These are phyloP conservation scores for Metschnikowia continentalis DNA, from an alignment of 805 yeast species.

Conservation along the genomic window DNA sequence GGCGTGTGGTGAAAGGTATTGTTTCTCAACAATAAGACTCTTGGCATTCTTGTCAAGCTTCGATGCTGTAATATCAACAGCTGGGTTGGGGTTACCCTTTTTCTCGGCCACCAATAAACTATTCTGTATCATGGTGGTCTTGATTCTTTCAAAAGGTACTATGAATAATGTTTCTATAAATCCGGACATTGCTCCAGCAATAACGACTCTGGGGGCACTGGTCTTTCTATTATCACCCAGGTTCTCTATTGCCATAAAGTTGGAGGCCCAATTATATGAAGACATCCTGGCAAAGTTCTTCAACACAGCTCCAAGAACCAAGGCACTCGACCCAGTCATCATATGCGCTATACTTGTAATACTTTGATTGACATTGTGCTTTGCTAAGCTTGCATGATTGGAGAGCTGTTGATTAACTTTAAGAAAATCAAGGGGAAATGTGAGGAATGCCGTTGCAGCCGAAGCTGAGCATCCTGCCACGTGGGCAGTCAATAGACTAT, in stretches of 20 bases:
- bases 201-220: slow-evolving; percentile 73
- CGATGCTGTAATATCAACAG: slow-evolving; percentile 26
- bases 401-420: slow-evolving; percentile 64
- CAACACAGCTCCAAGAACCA: slow-evolving; percentile 67
- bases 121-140: slow-evolving; percentile 76
- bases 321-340: slow-evolving; percentile 64
- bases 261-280: slow-evolving; percentile 69
- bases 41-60: slow-evolving; percentile 22
- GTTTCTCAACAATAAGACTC: slow-evolving; percentile 23
- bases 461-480: slow-evolving; percentile 62
- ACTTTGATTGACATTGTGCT: slow-evolving; percentile 33
- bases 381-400: slow-evolving; percentile 35
- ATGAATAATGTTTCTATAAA: slow-evolving; percentile 75
- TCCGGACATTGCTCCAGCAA: slow-evolving; percentile 84
- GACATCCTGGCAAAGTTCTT: slow-evolving; percentile 73
- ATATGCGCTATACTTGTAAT: slow-evolving; percentile 32
- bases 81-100: slow-evolving; percentile 17
- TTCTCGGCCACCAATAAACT: slow-evolving; percentile 29
- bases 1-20: slow-evolving; percentile 41
- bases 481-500: slow-evolving; percentile 52
- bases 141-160: slow-evolving; percentile 87
- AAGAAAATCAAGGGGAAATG: slow-evolving; percentile 69
- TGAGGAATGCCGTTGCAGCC: slow-evolving; percentile 54
- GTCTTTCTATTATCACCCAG: slow-evolving; percentile 49
- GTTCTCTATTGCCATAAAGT: slow-evolving; percentile 53